phyloP scores from a whole-genome alignment of 148 eudicot genomes.

The Drosera capensis region DNA sequence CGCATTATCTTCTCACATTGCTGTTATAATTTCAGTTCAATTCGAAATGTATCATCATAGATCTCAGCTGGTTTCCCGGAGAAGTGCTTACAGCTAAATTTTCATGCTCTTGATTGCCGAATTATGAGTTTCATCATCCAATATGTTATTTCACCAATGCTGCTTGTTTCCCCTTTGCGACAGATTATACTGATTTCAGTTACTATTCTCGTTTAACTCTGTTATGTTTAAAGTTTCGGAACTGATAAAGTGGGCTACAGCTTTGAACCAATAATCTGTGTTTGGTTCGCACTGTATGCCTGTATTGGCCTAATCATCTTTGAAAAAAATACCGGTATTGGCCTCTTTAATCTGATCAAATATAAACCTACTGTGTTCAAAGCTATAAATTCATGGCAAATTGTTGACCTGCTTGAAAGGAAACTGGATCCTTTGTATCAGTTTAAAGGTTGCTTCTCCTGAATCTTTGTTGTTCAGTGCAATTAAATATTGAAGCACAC shows the following conservation, averaged over 20 bases:
- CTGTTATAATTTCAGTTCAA: too few relatives aligned
- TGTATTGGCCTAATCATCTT: too few relatives aligned
- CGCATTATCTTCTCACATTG: too few relatives aligned
- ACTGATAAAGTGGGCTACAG: conserved; percentile 40
- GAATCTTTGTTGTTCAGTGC: not conserved
- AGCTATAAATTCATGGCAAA: conserved; percentile 26
- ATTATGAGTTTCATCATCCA: too few relatives aligned
- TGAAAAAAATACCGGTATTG: conserved; percentile 18
- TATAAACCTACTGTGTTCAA: conserved; percentile 21
- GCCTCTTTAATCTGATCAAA: conserved; percentile 24
- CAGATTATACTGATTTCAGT: conserved; percentile 24
- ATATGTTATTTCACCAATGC: too few relatives aligned
- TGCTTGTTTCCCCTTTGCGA: conserved; percentile 1
- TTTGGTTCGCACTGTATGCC: too few relatives aligned
- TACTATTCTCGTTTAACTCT: conserved; percentile 15
- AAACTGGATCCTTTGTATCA: conserved; percentile 22
- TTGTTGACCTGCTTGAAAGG: conserved; percentile 19
- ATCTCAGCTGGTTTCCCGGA: too few relatives aligned
- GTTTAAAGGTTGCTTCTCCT: too few relatives aligned
- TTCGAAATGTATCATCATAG: too few relatives aligned
- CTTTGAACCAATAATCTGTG: conserved; percentile 28
- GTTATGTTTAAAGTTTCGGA: conserved; percentile 26
- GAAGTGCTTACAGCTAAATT: too few relatives aligned
- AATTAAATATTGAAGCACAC: not conserved
- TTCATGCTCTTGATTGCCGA: too few relatives aligned